Percentiles rank a stretch among this genome's conserved stretches.
Conservation (phyloP, 768 basidiomycete genomes). For the Boletus tomentosulus region DNA sequence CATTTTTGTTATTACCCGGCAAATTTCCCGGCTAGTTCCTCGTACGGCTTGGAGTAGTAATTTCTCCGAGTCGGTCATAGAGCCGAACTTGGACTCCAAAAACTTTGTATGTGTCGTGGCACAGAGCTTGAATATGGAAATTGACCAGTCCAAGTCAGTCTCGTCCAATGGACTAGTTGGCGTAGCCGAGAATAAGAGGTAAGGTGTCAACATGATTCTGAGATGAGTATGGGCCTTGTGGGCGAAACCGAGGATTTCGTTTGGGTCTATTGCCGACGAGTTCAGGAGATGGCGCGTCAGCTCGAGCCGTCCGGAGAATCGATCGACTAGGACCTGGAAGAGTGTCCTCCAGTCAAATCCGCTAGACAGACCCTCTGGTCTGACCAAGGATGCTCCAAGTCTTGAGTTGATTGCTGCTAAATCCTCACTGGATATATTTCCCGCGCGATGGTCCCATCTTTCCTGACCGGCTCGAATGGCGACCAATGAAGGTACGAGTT, state of each 20-base stretch:
- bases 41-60: slow-evolving; percentile 24
- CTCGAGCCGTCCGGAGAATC: slow-evolving; percentile 29
- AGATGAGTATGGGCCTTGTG: slow-evolving; percentile 15
- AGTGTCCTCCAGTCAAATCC: slow-evolving; percentile 32
- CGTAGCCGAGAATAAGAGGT: slow-evolving; percentile 12
- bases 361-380: slow-evolving; percentile 15
- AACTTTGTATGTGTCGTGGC: slow-evolving; percentile 19
- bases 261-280: not conserved
- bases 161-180: not conserved
- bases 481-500: slow-evolving; percentile 27
- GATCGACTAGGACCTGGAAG: slow-evolving; percentile 25
- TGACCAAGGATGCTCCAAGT: slow-evolving; percentile 2
- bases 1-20: slow-evolving; percentile 39
- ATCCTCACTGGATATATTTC: slow-evolving; percentile 22
- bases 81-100: not conserved
- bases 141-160: slow-evolving; percentile 20
- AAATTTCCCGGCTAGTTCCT: slow-evolving; percentile 41
- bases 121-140: slow-evolving; percentile 25
- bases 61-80: slow-evolving; percentile 24
- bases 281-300: slow-evolving; percentile 20
- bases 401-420: not conserved
- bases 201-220: slow-evolving; percentile 25
- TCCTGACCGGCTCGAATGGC: slow-evolving; percentile 16
- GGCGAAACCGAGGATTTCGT: slow-evolving; percentile 1
- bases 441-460: slow-evolving; percentile 27